Base-by-base conservation (phyloP, 176 grass and related monocot species). In the Juncus effusus region DNA sequence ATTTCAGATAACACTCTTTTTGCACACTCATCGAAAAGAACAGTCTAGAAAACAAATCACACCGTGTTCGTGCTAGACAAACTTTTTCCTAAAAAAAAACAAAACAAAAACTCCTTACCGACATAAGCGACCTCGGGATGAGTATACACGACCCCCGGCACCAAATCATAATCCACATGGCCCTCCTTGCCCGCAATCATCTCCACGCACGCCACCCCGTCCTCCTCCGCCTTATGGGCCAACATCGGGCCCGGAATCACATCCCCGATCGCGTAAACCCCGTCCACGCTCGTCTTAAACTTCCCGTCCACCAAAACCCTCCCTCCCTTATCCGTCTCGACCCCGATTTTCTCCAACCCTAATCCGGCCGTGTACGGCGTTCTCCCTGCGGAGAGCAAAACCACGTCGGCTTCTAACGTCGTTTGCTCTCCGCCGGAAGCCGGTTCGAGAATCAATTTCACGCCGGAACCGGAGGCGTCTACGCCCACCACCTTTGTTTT, bases 181-280 rank as follows among this genome's bases (percentile, higher is more conserved):
- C 94, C 94, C 79, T 93, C 94, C 62, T 93, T 99, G 62, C 94
- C 94, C 62, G 94, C 85, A 50, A 99, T 89, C 54, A 90, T 84
- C 76, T 99, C 94, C 0, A 90, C 88, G 40, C 94, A 99, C 42
- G 94, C 83, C 9, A 99, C 89, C 12, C 94, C 94, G 73, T 99
- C 94, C 62, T 99, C 94, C 84, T 99, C 94, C 9, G 94, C 94
- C 75, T 99, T 99, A 74, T 99, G 94, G 39, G 94, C 94, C 81
- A 99, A 88, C 94, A 99, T 99, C n/a, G 94, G 94, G 16, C 94
- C 94, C 55, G 94, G 94, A 61, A 99, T 87, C 44, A 83, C 83
- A 78, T 99, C 94, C 2, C 94, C 94, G 44, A 99, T 99, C 44
- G 94, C 94, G 71, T 86, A 89, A 4, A 99, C 94, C 68, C 94